Percentiles rank a stretch among this genome's conserved stretches.
Evolutionary conservation across 2,329 filamentous ascomycete genomes (phyloP).

Genomic region (Apiospora sp.): DNA sequence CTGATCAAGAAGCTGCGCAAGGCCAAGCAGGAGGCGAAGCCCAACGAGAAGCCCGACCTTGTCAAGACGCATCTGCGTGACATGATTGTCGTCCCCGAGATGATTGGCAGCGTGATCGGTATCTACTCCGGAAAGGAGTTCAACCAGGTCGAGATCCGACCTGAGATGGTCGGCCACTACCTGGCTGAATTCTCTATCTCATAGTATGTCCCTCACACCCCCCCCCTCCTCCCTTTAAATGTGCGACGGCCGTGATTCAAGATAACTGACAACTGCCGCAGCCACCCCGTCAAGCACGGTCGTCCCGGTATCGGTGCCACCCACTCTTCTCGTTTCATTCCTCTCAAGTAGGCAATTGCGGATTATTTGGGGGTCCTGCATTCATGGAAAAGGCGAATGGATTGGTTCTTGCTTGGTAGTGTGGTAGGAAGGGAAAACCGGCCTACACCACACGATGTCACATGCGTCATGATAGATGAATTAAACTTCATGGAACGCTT

Average conservation of each 20-base stretch:
- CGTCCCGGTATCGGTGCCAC: conserved; percentile 99
- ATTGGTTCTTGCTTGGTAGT: conserved; percentile 60
- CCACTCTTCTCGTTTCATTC: conserved; percentile 99
- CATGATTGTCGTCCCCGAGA: conserved; percentile 99
- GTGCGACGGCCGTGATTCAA: no score
- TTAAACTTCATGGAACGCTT: conserved; percentile 41
- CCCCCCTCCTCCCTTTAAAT: neutral
- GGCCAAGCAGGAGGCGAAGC: conserved; percentile 97
- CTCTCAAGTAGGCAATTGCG: conserved; percentile 85
- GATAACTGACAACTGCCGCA: conserved; percentile 62
- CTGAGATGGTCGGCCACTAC: conserved; percentile 99
- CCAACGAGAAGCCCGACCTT: conserved; percentile 99
- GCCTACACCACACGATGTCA: conserved; percentile 46
- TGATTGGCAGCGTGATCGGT: conserved; percentile 98
- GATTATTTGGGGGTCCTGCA: conserved; percentile 61
- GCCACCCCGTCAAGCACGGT: conserved; percentile 99
- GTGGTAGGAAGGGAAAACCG: conserved; percentile 39
- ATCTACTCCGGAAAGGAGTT: conserved; percentile 99
- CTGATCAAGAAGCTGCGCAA: conserved; percentile 99
- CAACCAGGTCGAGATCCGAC: conserved; percentile 99
- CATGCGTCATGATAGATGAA: conserved; percentile 55
- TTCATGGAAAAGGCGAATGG: conserved; percentile 68
- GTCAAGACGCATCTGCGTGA: conserved; percentile 99
- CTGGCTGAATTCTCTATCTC: conserved; percentile 99
- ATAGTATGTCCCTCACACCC: conserved; percentile 80